Base-by-base conservation (phyloP, 257 asterid species). In the Knoxia roxburghii region DNA sequence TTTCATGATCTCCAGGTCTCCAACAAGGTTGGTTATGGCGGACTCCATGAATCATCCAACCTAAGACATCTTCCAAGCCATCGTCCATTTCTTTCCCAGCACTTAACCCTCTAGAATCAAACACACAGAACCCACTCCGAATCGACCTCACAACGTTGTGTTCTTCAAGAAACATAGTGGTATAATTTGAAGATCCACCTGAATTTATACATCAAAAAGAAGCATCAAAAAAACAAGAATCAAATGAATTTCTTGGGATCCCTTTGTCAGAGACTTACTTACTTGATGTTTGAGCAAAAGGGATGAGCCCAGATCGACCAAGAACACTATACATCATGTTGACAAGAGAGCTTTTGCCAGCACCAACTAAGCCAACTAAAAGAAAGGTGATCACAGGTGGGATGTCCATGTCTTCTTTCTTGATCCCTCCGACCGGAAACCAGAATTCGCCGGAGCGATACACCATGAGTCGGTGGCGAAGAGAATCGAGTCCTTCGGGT, bases 281-380 rank as follows among this genome's bases (percentile, higher is more conserved):
- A 81, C 91, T 81, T 70, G 92, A 85, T 6, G 90, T 89, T 68
- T 82, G 92, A 64, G 95, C 95, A 68, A 83, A 89, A 65, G 96
- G 95, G 72, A 85, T 79, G 73, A 89, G 81, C 0, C 92, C 95
- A 61, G 85, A 75, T 73, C 81, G 76, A n/a, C 92, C 95, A 55
- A 87, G 87, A 77, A 85, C 90, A 68, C 84, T 80, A 33, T 87
- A 89, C 93, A 87, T 82, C 74, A 85, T 69, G 61, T 87, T 89
- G 7, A 87, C 73, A 14, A 83, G 64, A 13, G 95, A 74, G 75
- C 90, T 87, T 72, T 87, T 85, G 21, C 96, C 93, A 30, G 90
- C 68, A 43, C 75, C 56, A 7, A 58, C n/a, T 1, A 85, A 21
- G 4, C 95, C 95, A 0, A 73, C 61, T 8, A 87, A 61, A 9